A percentile compares a stretch with the other conserved stretches of the same genome.
phyloP scores from a whole-genome alignment of 164 flowering plant species.

The Aristolochia contorta region DNA sequence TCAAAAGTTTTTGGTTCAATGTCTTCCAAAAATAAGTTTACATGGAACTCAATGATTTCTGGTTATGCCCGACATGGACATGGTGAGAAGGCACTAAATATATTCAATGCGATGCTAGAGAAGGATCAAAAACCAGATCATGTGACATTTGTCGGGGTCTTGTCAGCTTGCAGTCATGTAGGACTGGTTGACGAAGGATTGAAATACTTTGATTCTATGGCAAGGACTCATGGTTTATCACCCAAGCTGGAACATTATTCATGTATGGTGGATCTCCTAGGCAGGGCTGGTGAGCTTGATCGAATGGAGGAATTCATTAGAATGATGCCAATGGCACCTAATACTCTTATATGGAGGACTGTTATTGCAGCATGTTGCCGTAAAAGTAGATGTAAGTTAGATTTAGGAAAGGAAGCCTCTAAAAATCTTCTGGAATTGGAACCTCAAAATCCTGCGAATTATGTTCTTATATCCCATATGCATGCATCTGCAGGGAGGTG shows the following conservation, averaged over 20 bases:
- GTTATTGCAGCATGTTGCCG: conserved; percentile 69
- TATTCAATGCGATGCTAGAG: conserved; percentile 47
- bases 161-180: conserved; percentile 91
- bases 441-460: conserved; percentile 72
- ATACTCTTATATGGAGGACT: conserved; percentile 72
- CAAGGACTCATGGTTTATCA: conserved; percentile 31
- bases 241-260: conserved; percentile 79
- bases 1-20: conserved; percentile 45
- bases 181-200: conserved; percentile 67
- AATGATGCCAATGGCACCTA: conserved; percentile 68
- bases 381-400: conserved; percentile 36
- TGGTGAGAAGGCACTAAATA: conserved; percentile 51
- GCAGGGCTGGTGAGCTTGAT: conserved; percentile 60
- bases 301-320: conserved; percentile 57
- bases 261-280: conserved; percentile 87
- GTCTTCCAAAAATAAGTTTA: conserved; percentile 63
- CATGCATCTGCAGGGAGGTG: conserved; percentile 74
- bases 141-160: conserved; percentile 89
- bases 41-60: conserved; percentile 97
- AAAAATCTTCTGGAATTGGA: conserved; percentile 69
- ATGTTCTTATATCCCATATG: conserved; percentile 78
- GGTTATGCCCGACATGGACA: conserved; percentile 89
- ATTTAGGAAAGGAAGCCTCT: conserved; percentile 60
- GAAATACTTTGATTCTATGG: conserved; percentile 68
- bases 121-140: conserved; percentile 62